Conservation (phyloP, 1,284 basidiomycete genomes). For the Pterula multifida region DNA sequence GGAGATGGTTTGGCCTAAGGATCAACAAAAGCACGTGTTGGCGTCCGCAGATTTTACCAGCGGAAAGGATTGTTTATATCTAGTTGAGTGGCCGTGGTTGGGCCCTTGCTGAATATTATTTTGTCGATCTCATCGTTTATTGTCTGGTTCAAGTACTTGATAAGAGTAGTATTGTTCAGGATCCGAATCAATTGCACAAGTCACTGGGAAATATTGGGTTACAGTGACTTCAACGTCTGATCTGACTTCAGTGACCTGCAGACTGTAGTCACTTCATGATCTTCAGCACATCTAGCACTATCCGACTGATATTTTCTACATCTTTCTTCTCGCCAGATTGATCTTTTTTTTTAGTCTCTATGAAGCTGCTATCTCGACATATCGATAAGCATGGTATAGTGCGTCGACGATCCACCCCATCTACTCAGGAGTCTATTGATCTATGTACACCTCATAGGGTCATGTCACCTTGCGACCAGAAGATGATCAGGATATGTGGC, state of each 20-base stretch:
- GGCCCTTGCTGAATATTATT: too few relatives aligned
- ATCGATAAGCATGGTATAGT: constrained; percentile 75
- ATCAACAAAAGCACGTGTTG: background rate
- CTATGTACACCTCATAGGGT: constrained; percentile 38
- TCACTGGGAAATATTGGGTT: too few relatives aligned
- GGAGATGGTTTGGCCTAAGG: background rate
- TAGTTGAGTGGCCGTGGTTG: too few relatives aligned
- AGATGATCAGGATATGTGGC: constrained; percentile 99
- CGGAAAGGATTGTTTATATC: too few relatives aligned
- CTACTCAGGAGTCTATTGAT: constrained; percentile 1
- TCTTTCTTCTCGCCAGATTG: background rate
- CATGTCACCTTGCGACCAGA: constrained; percentile 86
- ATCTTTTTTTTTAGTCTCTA: constrained; percentile 17
- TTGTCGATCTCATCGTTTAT: too few relatives aligned
- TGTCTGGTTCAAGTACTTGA: too few relatives aligned
- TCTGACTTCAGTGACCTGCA: too few relatives aligned
- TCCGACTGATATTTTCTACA: background rate
- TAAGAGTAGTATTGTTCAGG: too few relatives aligned
- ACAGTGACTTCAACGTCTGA: too few relatives aligned
- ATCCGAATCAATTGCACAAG: too few relatives aligned
- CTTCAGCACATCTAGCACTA: background rate
- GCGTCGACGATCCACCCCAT: constrained; percentile 18
- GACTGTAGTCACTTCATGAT: background rate
- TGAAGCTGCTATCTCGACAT: constrained; percentile 67
- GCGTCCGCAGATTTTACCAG: too few relatives aligned